phyloP scores from a whole-genome alignment of 2,329 filamentous ascomycete genomes.

The Aspergillus brasiliensis region DNA sequence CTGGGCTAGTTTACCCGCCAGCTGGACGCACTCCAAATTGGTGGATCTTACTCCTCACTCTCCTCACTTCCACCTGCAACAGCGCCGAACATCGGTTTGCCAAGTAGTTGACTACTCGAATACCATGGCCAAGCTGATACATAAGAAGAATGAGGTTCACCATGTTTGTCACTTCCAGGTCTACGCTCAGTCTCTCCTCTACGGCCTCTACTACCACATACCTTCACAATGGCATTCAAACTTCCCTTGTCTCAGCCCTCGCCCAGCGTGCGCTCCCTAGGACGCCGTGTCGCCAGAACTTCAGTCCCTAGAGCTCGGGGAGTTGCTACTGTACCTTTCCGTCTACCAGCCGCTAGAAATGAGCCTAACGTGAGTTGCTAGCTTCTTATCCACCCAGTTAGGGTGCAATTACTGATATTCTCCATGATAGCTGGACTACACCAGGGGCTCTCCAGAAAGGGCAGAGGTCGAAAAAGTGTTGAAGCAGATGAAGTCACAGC shows the following conservation, averaged over 20 bases:
- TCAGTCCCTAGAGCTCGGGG: conserved; percentile 18
- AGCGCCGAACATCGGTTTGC: background rate
- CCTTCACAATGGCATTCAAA: conserved; percentile 7
- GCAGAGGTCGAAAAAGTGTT: conserved; percentile 35
- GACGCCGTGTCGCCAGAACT: conserved; percentile 14
- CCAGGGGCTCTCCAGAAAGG: conserved; percentile 36
- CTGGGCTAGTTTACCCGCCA: background rate
- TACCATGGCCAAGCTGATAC: background rate
- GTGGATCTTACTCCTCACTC: background rate
- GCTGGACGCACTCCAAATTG: background rate
- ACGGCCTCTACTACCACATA: background rate
- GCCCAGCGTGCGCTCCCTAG: conserved; percentile 5
- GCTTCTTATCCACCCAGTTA: background rate
- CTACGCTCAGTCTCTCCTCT: background rate
- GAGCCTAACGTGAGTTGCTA: conserved; percentile 38
- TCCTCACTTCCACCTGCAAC: background rate
- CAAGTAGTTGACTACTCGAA: background rate
- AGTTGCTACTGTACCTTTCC: conserved; percentile 33
- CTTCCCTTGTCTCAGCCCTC: conserved; percentile 1
- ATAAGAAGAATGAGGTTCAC: background rate
- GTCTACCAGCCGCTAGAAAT: conserved; percentile 34
- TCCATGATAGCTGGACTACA: conserved; percentile 27
- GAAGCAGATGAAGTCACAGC: conserved; percentile 32
- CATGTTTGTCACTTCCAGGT: background rate
- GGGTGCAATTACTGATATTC: background rate